These are phyloP conservation scores for Coleophoma eucalyptorum DNA, from an alignment of 2,329 filamentous ascomycete genomes.

Conservation along the genomic window DNA sequence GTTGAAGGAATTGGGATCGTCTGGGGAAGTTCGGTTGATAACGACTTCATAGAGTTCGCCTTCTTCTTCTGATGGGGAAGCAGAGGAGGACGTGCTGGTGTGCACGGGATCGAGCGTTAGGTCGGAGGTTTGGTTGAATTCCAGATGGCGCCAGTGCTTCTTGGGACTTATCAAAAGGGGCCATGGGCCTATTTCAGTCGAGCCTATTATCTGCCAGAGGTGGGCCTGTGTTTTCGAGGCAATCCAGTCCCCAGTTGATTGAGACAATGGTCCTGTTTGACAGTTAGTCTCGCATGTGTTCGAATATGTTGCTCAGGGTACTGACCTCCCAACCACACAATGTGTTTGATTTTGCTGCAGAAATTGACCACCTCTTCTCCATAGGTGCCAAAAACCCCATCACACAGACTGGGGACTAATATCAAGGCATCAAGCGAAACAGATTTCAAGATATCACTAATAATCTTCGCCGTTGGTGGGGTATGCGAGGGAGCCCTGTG, in stretches of 20 bases:
- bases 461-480: constrained; percentile 6
- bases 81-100: neutral
- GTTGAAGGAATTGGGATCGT: constrained; percentile 16
- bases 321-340: constrained; percentile 18
- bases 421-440: constrained; percentile 15
- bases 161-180: constrained; percentile 14
- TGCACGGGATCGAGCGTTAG: constrained; percentile 14
- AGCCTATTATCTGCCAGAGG: constrained; percentile 22
- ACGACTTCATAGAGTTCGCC: constrained; percentile 29
- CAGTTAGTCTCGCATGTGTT: neutral
- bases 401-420: constrained; percentile 9
- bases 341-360: constrained; percentile 7
- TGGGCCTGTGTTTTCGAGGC: constrained; percentile 18
- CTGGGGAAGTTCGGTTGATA: constrained; percentile 15
- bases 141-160: constrained; percentile 29
- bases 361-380: constrained; percentile 8
- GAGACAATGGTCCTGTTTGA: constrained; percentile 21
- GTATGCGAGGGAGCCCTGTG: constrained; percentile 7
- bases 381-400: constrained; percentile 10
- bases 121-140: constrained; percentile 20
- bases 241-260: constrained; percentile 25
- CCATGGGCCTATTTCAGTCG: constrained; percentile 26
- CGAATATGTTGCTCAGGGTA: neutral
- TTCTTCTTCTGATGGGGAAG: constrained; percentile 2
- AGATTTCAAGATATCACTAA: constrained; percentile 15